phyloP scores from a whole-genome alignment of 495 filamentous ascomycete genomes.

The Annulohypoxylon maeteangense region DNA sequence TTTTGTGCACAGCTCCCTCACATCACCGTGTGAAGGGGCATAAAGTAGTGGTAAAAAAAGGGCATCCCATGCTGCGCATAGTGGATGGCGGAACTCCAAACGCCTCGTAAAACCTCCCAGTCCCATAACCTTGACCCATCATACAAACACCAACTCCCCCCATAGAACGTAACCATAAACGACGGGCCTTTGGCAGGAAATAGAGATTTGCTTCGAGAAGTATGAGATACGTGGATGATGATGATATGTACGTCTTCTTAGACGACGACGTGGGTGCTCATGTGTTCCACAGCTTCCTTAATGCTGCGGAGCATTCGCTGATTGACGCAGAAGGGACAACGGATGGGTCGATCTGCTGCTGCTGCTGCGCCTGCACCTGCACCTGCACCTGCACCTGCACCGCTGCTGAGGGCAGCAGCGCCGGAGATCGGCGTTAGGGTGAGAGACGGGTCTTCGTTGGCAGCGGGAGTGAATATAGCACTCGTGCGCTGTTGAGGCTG shows the following conservation, averaged over 20 bases:
- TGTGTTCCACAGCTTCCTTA: constrained; percentile 68
- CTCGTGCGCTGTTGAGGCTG: constrained; percentile 28
- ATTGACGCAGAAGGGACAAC: constrained; percentile 67
- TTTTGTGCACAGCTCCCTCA: neutral
- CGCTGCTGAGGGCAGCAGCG: constrained; percentile 52
- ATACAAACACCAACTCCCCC: constrained; percentile 4
- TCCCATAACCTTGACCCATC: constrained; percentile 5
- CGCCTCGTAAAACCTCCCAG: constrained; percentile 7
- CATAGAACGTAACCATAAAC: neutral
- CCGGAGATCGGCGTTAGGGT: constrained; percentile 62
- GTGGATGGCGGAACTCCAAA: neutral
- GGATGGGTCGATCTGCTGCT: constrained; percentile 61
- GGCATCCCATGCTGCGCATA: neutral
- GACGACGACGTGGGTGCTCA: constrained; percentile 67
- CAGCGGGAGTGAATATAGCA: constrained; percentile 41
- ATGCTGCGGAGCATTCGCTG: constrained; percentile 66
- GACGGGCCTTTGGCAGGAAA: neutral
- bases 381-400: no score
- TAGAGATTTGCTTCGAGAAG: neutral
- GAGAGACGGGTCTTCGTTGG: constrained; percentile 49
- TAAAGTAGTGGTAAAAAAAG: neutral
- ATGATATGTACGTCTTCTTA: constrained; percentile 20
- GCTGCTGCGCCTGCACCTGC: no score
- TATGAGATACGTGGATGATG: neutral
- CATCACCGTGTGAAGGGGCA: neutral